Evolutionary conservation across 441 rosid genomes (phyloP), one percentile per base, ranked within the genome.

Genomic region (Lepidium campestre): DNA sequence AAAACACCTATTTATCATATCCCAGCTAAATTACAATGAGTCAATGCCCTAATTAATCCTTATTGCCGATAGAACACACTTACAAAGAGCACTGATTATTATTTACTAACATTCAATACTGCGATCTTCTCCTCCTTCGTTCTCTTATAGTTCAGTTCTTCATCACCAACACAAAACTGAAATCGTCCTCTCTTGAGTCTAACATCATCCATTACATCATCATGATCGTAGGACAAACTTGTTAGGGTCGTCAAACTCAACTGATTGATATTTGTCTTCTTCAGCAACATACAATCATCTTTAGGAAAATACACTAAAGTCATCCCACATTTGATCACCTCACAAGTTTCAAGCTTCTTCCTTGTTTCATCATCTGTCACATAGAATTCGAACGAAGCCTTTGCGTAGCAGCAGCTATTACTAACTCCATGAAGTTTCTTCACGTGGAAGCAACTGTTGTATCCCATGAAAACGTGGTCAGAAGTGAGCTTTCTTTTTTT

Each of bases 401-500:
- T 65, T 19, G 76, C 59, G 62, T 73, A 59, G 55, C 72, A 49
- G 18, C 68, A 73, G 0, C 8, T 36, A 29, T 37, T 52, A 53
- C 50, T 42, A 25, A 56, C 59, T 71, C 58, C 75, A 15, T 62
- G 70, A 54, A 62, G 23, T 65, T 53, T 59, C 44, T 73, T 50
- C 10, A 66, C 58, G 41, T 58, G 57, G 35, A 60, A 66, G 12
- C 72, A 59, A 44, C 67, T 66, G 36, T 58, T 66, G 45, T 73
- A 73, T 59, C 77, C 67, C 67, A 66, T 52, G 57, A 73, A 65
- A 5, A 66, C 68, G 13, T 73, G 77, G 45, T 73, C 72, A 53
- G 63, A 66, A 6, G 18, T 53, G 9, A 67, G 57, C 15, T n/a
- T n/a, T n/a, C n/a, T n/a, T n/a, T n/a, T n/a, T n/a, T n/a, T n/a